Evolutionary conservation across 345 rosid genomes (phyloP), one percentile per base, ranked within the genome.

Genomic region (Reutealis trisperma): DNA sequence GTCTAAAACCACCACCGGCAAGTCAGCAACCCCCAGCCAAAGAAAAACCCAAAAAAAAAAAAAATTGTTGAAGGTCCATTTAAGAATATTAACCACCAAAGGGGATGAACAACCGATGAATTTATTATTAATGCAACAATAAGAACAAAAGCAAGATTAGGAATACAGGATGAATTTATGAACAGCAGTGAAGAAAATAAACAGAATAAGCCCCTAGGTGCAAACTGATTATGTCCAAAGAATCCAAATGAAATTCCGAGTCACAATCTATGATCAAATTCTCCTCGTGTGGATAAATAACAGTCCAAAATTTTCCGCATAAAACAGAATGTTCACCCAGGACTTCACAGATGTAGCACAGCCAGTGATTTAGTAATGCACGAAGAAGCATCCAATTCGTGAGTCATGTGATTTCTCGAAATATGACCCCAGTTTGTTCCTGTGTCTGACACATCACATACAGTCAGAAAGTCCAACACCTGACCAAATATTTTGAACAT

Each of bases 401-500:
- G 93, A 74, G 89, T 86, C 90, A 90, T 84, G 52, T 88, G 89
- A 79, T 86, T 93, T 87, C 92, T 90, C 30, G 97, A 87, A 75
- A 92, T 79, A 81, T 93, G 98, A 73, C 86, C 87, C 99, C 99
- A 96, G 51, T 82, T 85, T 61, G 78, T 74, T 73, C 82, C 83
- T 52, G 49, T 77, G 14, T 67, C 88, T 2, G 92, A 87, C 55
- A 84, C 75, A 16, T 90, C 84, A 59, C 93, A 92, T 16, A 84
- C 81, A 5, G 99, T 93, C 73, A 86, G 81, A 87, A 96, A 96
- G 76, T 91, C 89, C 87, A 96, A 73, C n/a, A 89, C 89, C 80
- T 96, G 97, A 55, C 99, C 99, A 79, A 96, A 93, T 75, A 96
- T 96, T 84, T 96, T 96, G 86, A 93, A 93, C 99, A 93, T 93